Evolutionary conservation across 2,329 filamentous ascomycete species (phyloP), one percentile per base, ranked within the genome.

Genomic region (Chrysoporthe deuterocubensis): DNA sequence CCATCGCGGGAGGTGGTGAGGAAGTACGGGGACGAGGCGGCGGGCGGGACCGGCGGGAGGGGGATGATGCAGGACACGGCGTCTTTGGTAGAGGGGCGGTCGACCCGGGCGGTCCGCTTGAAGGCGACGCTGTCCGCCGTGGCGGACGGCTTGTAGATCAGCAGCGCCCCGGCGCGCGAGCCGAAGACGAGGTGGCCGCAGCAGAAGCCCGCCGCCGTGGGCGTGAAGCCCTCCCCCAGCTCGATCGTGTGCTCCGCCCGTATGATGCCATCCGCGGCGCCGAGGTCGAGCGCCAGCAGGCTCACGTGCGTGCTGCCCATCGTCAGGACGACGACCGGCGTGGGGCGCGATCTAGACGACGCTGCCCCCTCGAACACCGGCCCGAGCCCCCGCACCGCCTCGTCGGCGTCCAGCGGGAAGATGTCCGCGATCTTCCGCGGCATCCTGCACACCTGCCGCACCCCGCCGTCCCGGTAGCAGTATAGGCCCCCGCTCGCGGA

Each of bases 1-100:
- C 93, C 92, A 76, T 97, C 92, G 65, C 94, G 87, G 50, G 91
- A 91, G 3, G 91, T 92, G 0, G 90, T 90, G 16, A 95, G 78
- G 54, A 97, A 83, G 67, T 87, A 83, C 26, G 65, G 68, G 59
- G 69, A 65, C 71, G 69, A 43, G n/a, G 13, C 0, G n/a, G 13
- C 9, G 34, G 14, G 37, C 37, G 54, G 7, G 65, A 73, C 71
- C 13, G 73, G 70, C 0, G 81, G 80, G 1, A 88, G 79, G 11
- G 83, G 78, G 0, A 83, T 73, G 43, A 97, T 86, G 48, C 85
- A 84, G 2, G 92, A 95, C 56, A 97, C 87, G 8, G 91, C 86
- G 73, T 96, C 85, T 44, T 79, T 79, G 56, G 77, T 79, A n/a
- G 78, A 81, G 26, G 66, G 63, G 21, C 81, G 78, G 46, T 83